These are phyloP conservation scores for Farysia itapuensis DNA, from an alignment of 1,284 basidiomycete species.

Conservation along the genomic window DNA sequence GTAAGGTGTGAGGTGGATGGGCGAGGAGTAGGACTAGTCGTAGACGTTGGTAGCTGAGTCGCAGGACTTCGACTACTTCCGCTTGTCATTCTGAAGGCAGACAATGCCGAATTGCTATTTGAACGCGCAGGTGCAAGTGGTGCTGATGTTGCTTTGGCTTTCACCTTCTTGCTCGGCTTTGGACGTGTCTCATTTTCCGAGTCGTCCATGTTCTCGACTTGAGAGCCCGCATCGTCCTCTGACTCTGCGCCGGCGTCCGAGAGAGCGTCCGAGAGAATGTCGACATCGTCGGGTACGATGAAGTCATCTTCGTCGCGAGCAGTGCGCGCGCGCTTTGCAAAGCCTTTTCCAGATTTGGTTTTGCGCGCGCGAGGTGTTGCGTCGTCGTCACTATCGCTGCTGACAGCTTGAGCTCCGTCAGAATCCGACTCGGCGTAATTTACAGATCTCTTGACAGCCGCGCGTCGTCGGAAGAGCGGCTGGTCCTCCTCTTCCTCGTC, in stretches of 20 bases:
- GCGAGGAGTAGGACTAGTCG: too few relatives aligned
- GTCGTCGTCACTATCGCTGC: constrained; percentile 28
- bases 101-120: constrained; percentile 1
- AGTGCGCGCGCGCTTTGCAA: constrained; percentile 20
- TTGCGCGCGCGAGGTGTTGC: not conserved
- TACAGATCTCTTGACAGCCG: constrained; percentile 30
- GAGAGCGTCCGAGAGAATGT: constrained; percentile 18
- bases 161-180: constrained; percentile 12
- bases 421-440: constrained; percentile 47
- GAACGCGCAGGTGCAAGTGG: not conserved
- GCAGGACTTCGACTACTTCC: constrained; percentile 6
- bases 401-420: constrained; percentile 17
- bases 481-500: constrained; percentile 26
- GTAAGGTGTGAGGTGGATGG: constrained; percentile 70
- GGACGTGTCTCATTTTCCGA: not conserved
- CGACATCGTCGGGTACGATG: constrained; percentile 42
- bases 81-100: constrained; percentile 20
- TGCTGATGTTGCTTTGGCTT: constrained; percentile 13
- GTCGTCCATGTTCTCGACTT: not conserved
- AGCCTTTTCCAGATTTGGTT: constrained; percentile 1
- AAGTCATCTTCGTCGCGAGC: constrained; percentile 45
- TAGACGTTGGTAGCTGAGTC: constrained; percentile 4
- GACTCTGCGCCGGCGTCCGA: constrained; percentile 23
- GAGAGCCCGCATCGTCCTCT: constrained; percentile 1
- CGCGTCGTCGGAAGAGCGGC: constrained; percentile 33